These are phyloP conservation scores for Entamoeba histolytica DNA, from an alignment of 208 protist genomes.

Conservation along the genomic window DNA sequence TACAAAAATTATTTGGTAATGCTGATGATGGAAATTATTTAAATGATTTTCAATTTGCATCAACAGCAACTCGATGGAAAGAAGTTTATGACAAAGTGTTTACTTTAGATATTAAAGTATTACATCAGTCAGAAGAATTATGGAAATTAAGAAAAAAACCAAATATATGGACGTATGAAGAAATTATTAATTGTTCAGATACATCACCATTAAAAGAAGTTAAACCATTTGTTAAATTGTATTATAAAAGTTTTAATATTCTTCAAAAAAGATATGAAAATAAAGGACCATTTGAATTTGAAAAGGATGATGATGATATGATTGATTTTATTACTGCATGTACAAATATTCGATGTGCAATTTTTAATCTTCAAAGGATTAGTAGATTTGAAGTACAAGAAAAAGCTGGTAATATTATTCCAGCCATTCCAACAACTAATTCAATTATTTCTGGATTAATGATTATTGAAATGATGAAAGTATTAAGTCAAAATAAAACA, in stretches of 20 bases:
- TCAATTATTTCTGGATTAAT: slow-evolving; percentile 54
- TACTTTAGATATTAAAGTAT: not conserved
- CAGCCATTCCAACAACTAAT: slow-evolving; percentile 88
- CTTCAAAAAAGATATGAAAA: not conserved
- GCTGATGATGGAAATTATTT: not conserved
- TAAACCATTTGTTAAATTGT: not conserved
- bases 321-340: slow-evolving; percentile 23
- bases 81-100: not conserved
- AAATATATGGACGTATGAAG: not conserved
- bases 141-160: slow-evolving; percentile 6
- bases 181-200: not conserved
- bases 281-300: slow-evolving; percentile 5
- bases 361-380: not conserved
- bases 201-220: not conserved
- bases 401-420: slow-evolving; percentile 91
- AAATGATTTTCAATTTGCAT: not conserved
- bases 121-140: not conserved
- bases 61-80: not conserved
- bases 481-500: not conserved
- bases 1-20: not conserved
- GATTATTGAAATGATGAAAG: not conserved
- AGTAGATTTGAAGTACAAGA: slow-evolving; percentile 31
- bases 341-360: not conserved
- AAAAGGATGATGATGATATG: slow-evolving; percentile 39
- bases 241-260: not conserved